These are phyloP conservation scores for Suhomyces terraborum DNA, from an alignment of 1,139 yeast species.

Conservation along the genomic window DNA sequence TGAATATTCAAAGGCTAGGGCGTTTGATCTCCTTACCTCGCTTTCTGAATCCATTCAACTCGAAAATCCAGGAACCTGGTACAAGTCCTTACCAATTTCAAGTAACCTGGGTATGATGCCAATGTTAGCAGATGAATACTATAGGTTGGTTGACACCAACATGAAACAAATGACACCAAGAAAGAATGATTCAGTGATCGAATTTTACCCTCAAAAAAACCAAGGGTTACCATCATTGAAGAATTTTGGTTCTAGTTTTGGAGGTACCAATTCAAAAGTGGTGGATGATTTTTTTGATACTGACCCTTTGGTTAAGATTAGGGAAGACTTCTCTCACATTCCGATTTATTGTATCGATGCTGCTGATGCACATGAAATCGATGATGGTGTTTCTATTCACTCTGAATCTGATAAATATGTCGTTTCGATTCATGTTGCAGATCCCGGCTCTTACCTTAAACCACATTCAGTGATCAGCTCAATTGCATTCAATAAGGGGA, in stretches of 20 bases:
- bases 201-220: not conserved
- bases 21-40: slow-evolving; percentile 47
- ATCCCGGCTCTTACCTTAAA: slow-evolving; percentile 69
- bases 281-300: slow-evolving; percentile 28
- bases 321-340: slow-evolving; percentile 42
- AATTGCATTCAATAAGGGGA: slow-evolving; percentile 61
- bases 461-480: slow-evolving; percentile 53
- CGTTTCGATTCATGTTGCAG: slow-evolving; percentile 80
- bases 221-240: slow-evolving; percentile 1
- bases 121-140: slow-evolving; percentile 46
- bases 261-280: not conserved
- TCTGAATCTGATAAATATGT: slow-evolving; percentile 36
- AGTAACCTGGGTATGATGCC: slow-evolving; percentile 38
- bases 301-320: slow-evolving; percentile 36
- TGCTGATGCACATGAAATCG: slow-evolving; percentile 82
- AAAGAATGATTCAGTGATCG: too few species aligned
- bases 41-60: slow-evolving; percentile 26
- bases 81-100: slow-evolving; percentile 45
- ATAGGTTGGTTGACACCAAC: slow-evolving; percentile 29
- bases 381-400: slow-evolving; percentile 81
- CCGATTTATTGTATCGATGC: slow-evolving; percentile 86
- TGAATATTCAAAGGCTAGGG: slow-evolving; percentile 50
- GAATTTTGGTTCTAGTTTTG: slow-evolving; percentile 1
- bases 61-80: slow-evolving; percentile 53
- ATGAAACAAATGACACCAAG: not conserved